Conservation (phyloP, 805 yeast genomes). For the Candida easanensis region DNA sequence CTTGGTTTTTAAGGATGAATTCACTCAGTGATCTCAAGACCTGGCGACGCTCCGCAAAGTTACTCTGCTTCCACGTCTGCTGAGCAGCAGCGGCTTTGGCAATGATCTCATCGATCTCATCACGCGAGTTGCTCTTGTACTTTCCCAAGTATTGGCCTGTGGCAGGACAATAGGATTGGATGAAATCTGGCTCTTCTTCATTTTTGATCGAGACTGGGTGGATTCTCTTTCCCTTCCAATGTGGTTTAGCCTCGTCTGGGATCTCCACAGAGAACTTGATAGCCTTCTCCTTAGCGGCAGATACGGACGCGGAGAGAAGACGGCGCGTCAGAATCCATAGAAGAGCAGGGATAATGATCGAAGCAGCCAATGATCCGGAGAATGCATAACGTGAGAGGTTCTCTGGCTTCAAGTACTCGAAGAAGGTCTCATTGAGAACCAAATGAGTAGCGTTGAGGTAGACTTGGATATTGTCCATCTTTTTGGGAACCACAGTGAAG, state of each 20-base stretch:
- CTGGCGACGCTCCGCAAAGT: constrained; percentile 64
- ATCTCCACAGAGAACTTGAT: constrained; percentile 50
- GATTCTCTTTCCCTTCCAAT: constrained; percentile 87
- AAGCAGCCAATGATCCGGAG: constrained; percentile 19
- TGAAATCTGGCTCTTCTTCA: constrained; percentile 59
- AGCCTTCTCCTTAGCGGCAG: constrained; percentile 23
- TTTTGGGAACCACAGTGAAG: neutral
- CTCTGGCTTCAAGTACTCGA: constrained; percentile 19
- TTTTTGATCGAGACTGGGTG: constrained; percentile 58
- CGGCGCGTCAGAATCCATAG: constrained; percentile 17
- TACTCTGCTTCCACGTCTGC: constrained; percentile 35
- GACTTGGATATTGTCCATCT: constrained; percentile 17
- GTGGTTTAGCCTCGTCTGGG: constrained; percentile 79
- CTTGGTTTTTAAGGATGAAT: constrained; percentile 78
- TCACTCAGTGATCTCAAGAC: constrained; percentile 69
- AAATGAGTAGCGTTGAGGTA: constrained; percentile 22
- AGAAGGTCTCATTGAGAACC: constrained; percentile 24
- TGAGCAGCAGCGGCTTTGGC: constrained; percentile 33
- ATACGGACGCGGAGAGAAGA: constrained; percentile 3
- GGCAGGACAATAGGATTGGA: constrained; percentile 93
- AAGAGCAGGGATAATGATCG: constrained; percentile 11
- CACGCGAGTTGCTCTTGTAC: constrained; percentile 57
- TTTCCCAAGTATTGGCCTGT: constrained; percentile 87
- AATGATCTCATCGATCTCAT: constrained; percentile 70
- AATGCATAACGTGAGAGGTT: constrained; percentile 13